These are phyloP conservation scores for Helotiales sp. DNA, from an alignment of 2,329 filamentous ascomycete genomes.

Conservation along the genomic window DNA sequence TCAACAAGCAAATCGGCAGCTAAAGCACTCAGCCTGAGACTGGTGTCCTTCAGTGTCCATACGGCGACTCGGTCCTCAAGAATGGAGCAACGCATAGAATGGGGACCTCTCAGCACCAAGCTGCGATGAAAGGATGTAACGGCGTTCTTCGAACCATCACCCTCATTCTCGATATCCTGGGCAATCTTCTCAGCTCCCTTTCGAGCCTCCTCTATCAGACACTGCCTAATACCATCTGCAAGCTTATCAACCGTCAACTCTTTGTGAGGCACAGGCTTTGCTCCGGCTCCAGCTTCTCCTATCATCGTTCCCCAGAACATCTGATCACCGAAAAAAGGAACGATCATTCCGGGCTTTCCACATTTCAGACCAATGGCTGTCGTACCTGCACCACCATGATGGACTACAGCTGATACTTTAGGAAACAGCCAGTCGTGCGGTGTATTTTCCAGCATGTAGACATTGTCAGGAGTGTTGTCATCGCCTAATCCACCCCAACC, in stretches of 20 bases:
- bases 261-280: slow-evolving; percentile 19
- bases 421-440: slow-evolving; percentile 82
- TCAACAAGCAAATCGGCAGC: slow-evolving; percentile 69
- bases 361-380: slow-evolving; percentile 76
- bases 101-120: slow-evolving; percentile 56
- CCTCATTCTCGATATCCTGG: slow-evolving; percentile 61
- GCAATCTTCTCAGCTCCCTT: slow-evolving; percentile 64
- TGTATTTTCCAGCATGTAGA: slow-evolving; percentile 75
- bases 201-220: slow-evolving; percentile 64
- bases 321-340: slow-evolving; percentile 82
- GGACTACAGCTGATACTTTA: slow-evolving; percentile 67
- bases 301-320: slow-evolving; percentile 79
- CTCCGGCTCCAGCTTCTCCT: slow-evolving; percentile 52
- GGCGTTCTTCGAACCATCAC: slow-evolving; percentile 73
- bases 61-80: slow-evolving; percentile 65
- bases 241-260: slow-evolving; percentile 64
- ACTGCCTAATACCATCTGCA: slow-evolving; percentile 72
- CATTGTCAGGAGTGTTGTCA: slow-evolving; percentile 62
- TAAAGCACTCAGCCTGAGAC: slow-evolving; percentile 63
- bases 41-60: slow-evolving; percentile 68
- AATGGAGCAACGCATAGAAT: slow-evolving; percentile 68
- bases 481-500: slow-evolving; percentile 76
- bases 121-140: slow-evolving; percentile 69
- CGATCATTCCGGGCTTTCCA: slow-evolving; percentile 74
- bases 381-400: slow-evolving; percentile 80